phyloP scores from a whole-genome alignment of 2,329 filamentous ascomycete species.

The Penicillium sclerotiorum region DNA sequence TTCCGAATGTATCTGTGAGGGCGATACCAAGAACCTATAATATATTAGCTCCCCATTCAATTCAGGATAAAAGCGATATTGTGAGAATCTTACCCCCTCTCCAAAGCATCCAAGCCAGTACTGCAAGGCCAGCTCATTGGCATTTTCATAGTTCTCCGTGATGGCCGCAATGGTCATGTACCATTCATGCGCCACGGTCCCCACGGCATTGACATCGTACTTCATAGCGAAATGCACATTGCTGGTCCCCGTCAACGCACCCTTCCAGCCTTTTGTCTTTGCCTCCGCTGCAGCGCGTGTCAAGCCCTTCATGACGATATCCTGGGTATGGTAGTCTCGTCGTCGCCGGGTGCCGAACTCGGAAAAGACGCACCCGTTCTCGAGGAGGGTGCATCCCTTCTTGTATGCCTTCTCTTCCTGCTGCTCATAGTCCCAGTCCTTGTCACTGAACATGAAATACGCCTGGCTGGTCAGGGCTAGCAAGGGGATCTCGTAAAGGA shows the following conservation, averaged over 20 bases:
- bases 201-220: conserved; percentile 79
- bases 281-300: conserved; percentile 74
- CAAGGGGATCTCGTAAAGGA: conserved; percentile 95
- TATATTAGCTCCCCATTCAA: conserved; percentile 3
- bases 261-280: conserved; percentile 64
- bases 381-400: conserved; percentile 76
- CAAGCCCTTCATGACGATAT: conserved; percentile 86
- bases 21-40: conserved; percentile 76
- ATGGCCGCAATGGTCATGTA: conserved; percentile 98
- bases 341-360: conserved; percentile 91
- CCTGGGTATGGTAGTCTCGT: conserved; percentile 92
- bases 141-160: conserved; percentile 77
- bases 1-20: conserved; percentile 95
- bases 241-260: conserved; percentile 83
- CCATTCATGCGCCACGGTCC: conserved; percentile 96
- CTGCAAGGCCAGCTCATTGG: conserved; percentile 79
- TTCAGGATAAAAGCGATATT: background rate
- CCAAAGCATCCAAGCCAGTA: conserved; percentile 95
- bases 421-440: conserved; percentile 83
- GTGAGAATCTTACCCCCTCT: conserved; percentile 57
- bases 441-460: conserved; percentile 96
- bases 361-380: conserved; percentile 84
- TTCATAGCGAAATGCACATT: conserved; percentile 98
- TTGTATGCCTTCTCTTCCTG: conserved; percentile 82
- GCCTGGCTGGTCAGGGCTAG: conserved; percentile 91